These are phyloP conservation scores for Suillus hirtellus DNA, from an alignment of 768 basidiomycete species.

Conservation along the genomic window DNA sequence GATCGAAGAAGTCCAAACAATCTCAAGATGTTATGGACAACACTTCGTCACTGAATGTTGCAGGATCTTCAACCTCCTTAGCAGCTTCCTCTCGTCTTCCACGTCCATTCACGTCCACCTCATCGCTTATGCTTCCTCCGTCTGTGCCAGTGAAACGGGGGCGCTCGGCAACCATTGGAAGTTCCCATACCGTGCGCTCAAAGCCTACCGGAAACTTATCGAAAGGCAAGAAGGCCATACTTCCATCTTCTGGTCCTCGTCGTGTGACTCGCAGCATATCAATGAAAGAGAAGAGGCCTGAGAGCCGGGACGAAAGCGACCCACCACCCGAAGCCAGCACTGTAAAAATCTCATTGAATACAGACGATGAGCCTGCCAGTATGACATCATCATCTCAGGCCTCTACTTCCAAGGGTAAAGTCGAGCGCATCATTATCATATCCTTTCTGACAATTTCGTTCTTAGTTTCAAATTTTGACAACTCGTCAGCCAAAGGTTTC, in stretches of 20 bases:
- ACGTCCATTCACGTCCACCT: background rate
- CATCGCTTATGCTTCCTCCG: constrained; percentile 12
- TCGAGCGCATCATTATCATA: background rate
- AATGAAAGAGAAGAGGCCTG: constrained; percentile 23
- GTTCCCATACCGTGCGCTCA: background rate
- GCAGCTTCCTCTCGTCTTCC: constrained; percentile 11
- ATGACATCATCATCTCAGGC: background rate
- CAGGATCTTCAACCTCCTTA: constrained; percentile 1
- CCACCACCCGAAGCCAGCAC: background rate
- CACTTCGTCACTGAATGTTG: constrained; percentile 1
- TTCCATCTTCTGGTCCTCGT: constrained; percentile 13
- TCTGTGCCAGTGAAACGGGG: constrained; percentile 3
- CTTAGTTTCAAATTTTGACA: constrained; percentile 13
- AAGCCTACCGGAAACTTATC: constrained; percentile 7
- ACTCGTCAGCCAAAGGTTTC: constrained; percentile 17
- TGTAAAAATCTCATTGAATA: too few species aligned
- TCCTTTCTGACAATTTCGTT: background rate
- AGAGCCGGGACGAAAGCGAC: constrained; percentile 3
- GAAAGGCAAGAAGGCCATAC: constrained; percentile 10
- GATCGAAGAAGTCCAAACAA: background rate
- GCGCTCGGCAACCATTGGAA: background rate
- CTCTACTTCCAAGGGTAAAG: background rate
- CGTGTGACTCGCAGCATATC: constrained; percentile 32
- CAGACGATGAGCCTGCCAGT: background rate
- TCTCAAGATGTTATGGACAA: background rate